These are phyloP conservation scores for Raddia guianensis DNA, from an alignment of 176 grass and related monocot species.

Conservation along the genomic window DNA sequence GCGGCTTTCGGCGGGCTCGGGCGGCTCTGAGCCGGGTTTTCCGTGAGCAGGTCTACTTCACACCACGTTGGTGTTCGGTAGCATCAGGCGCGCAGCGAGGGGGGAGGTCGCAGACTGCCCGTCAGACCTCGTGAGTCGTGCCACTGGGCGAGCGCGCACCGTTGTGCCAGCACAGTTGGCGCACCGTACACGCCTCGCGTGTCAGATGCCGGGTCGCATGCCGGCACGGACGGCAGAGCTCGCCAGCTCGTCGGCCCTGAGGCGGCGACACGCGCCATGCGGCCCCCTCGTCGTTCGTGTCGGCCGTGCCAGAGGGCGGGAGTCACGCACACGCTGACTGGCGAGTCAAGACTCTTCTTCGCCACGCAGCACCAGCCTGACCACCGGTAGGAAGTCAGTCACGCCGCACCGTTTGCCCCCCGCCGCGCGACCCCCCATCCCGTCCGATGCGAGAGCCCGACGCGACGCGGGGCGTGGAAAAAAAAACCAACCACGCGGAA, in stretches of 20 bases:
- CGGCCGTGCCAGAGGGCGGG: constrained; percentile 24
- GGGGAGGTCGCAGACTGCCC: neutral
- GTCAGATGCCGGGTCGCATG: constrained; percentile 41
- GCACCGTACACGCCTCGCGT: constrained; percentile 9
- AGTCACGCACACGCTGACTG: constrained; percentile 40
- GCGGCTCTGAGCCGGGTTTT: no score
- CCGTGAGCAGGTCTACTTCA: no score
- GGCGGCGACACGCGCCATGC: neutral
- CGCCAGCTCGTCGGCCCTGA: constrained; percentile 1
- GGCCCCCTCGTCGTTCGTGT: constrained; percentile 48
- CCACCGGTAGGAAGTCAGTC: neutral
- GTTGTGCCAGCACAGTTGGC: constrained; percentile 36
- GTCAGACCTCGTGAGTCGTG: constrained; percentile 13
- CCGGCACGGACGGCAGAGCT: constrained; percentile 40
- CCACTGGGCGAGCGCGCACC: constrained; percentile 27
- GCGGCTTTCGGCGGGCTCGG: no score
- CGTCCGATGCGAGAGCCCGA: neutral
- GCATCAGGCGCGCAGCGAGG: constrained; percentile 19
- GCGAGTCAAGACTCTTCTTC: neutral
- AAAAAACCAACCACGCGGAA: neutral
- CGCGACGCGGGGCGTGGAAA: neutral
- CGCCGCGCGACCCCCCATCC: neutral
- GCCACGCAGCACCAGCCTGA: neutral
- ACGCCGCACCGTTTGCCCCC: neutral
- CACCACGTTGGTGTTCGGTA: neutral